Evolutionary conservation across 2,329 filamentous ascomycete species (phyloP).

Genomic region (Cadophora sp.): DNA sequence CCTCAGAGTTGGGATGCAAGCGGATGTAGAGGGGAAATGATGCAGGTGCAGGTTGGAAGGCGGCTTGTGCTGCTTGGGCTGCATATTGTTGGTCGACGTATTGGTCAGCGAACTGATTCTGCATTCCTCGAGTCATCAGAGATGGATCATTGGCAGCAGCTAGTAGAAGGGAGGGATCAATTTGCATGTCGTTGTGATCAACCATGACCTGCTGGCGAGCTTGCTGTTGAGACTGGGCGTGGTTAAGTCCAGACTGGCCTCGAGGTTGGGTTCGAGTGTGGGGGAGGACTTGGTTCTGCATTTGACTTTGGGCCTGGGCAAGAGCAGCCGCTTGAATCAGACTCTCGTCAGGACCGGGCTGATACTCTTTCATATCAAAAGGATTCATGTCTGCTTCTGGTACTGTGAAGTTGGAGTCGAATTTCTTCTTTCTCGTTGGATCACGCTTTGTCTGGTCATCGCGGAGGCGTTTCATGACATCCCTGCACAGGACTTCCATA

Average conservation of each 20-base stretch:
- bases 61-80: constrained; percentile 49
- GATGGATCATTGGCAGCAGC: constrained; percentile 51
- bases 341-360: constrained; percentile 36
- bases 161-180: constrained; percentile 67
- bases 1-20: constrained; percentile 68
- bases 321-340: constrained; percentile 39
- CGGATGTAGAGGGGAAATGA: constrained; percentile 71
- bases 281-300: constrained; percentile 31
- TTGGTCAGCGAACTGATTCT: constrained; percentile 42
- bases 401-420: constrained; percentile 46
- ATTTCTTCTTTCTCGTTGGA: constrained; percentile 51
- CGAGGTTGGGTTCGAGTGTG: constrained; percentile 26
- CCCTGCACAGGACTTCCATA: constrained; percentile 73
- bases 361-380: constrained; percentile 39
- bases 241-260: constrained; percentile 19
- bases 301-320: constrained; percentile 43
- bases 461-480: constrained; percentile 78
- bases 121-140: constrained; percentile 44
- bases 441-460: constrained; percentile 68
- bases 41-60: constrained; percentile 42
- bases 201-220: constrained; percentile 39
- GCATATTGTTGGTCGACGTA: constrained; percentile 44
- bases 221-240: constrained; percentile 35
- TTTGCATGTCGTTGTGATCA: constrained; percentile 61
- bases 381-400: constrained; percentile 35